Percentiles rank a stretch among this genome's conserved stretches.
These are phyloP conservation scores for Akanthomyces muscarius DNA, from an alignment of 2,329 filamentous ascomycete species.

Conservation along the genomic window DNA sequence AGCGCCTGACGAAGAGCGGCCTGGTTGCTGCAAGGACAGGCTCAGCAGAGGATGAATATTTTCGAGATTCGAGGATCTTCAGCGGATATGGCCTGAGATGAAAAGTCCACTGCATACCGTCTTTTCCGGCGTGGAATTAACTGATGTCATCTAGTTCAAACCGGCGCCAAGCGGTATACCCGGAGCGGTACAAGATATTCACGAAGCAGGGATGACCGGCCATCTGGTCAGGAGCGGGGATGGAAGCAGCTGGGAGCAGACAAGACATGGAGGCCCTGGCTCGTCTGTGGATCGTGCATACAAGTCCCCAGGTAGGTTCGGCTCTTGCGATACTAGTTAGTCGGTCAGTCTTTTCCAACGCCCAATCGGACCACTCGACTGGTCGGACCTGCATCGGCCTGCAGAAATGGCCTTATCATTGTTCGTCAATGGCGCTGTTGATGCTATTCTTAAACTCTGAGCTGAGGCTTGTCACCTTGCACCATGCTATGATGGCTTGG, in stretches of 20 bases:
- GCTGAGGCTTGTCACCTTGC: constrained; percentile 2
- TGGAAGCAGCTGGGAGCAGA: not conserved
- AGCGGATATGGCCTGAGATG: not conserved
- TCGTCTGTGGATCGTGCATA: constrained; percentile 5
- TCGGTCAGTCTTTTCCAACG: not conserved
- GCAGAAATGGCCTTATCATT: constrained; percentile 10
- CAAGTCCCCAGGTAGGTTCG: not conserved
- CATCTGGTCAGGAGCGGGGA: constrained; percentile 10
- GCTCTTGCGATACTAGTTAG: not conserved
- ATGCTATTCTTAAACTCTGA: constrained; percentile 4
- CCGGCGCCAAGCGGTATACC: not conserved
- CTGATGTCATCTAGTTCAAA: constrained; percentile 5
- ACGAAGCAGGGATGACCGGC: not conserved
- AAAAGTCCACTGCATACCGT: not conserved
- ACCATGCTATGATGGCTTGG: constrained; percentile 3
- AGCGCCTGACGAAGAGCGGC: not conserved
- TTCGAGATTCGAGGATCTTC: not conserved
- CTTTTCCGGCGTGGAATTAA: not conserved
- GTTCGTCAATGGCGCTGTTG: not conserved
- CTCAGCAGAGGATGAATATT: not conserved
- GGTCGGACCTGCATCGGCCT: constrained; percentile 5
- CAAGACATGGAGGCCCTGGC: not conserved
- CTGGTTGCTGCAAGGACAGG: not conserved
- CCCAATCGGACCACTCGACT: constrained; percentile 1
- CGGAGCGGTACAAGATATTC: not conserved